phyloP scores from a whole-genome alignment of 2,329 filamentous ascomycete genomes.

The Alternaria metachromatica region DNA sequence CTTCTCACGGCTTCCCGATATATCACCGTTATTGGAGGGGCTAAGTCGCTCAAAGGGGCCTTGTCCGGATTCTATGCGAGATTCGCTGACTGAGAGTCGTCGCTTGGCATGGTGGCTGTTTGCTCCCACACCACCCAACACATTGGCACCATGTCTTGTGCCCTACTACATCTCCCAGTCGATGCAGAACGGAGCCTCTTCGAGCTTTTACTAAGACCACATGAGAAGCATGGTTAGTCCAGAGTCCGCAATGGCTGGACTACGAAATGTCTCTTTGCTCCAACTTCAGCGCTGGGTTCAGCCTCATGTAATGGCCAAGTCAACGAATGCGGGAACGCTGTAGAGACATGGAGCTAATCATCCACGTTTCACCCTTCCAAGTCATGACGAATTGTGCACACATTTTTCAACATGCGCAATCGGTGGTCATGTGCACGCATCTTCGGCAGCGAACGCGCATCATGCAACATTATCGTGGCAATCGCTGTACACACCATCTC shows the following conservation, averaged over 20 bases:
- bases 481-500: conserved; percentile 2
- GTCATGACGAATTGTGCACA: background rate
- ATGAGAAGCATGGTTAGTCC: background rate
- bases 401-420: background rate
- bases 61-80: conserved; percentile 5
- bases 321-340: background rate
- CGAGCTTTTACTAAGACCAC: background rate
- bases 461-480: background rate
- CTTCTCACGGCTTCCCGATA: background rate
- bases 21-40: conserved; percentile 9
- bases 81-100: background rate
- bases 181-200: background rate
- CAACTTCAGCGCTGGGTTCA: background rate
- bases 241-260: background rate
- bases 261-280: background rate
- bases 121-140: background rate
- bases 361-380: background rate
- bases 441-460: background rate
- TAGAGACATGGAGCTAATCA: background rate
- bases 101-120: background rate
- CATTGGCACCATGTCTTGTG: background rate
- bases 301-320: background rate
- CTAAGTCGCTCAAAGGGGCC: background rate
- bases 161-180: background rate
- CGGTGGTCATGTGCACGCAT: background rate